Evolutionary conservation across 2,329 filamentous ascomycete species (phyloP), one percentile per base, ranked within the genome.

Genomic region (Aspergillus tamarii): DNA sequence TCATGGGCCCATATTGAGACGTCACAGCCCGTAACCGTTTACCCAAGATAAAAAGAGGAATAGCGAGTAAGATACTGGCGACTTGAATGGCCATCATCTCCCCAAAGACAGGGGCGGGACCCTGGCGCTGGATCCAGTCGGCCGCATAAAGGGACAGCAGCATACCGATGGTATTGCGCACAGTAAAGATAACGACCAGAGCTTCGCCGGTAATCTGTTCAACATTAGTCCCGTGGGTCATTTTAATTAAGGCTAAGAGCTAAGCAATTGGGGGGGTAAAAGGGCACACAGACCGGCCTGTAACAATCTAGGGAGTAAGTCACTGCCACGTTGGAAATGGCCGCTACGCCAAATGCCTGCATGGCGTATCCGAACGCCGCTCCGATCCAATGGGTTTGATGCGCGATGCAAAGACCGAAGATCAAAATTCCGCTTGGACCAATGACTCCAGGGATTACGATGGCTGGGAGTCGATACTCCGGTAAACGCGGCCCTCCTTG

Each of bases 151-250:
- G 59, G 21, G 72, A 71, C 7, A 73, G 59, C 19, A 72, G 64
- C 70, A 73, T 71, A 4, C 67, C 70, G 32, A 73, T 73, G 0
- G 70, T 72, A 52, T 73, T 73, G 11, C 70, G 68, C 39, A 73
- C 70, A 36, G 72, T 67, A 21, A 73, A 73, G 41, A 73, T 72
- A 12, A 72, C 72, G 16, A 73, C 71, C 12, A 73, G 32, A 1
- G 71, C 68, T 57, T 73, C 70, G 28, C 70, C 70, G 1, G 71
- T 69, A 1, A 73, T 62, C 70, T 72, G 11, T n/a, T 19, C 8
- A 12, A 26, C 23, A 45, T 36, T 62, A 21, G 56, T 5, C 26
- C 26, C 21, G 5, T 8, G 23, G 14, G 48, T 34, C 14, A 28
- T 26, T 12, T 34, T 28, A 2, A 16, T 23, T 26, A 48, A 48